phyloP scores from a whole-genome alignment of 2,329 filamentous ascomycete species.

The Plenodomus biglobosus region DNA sequence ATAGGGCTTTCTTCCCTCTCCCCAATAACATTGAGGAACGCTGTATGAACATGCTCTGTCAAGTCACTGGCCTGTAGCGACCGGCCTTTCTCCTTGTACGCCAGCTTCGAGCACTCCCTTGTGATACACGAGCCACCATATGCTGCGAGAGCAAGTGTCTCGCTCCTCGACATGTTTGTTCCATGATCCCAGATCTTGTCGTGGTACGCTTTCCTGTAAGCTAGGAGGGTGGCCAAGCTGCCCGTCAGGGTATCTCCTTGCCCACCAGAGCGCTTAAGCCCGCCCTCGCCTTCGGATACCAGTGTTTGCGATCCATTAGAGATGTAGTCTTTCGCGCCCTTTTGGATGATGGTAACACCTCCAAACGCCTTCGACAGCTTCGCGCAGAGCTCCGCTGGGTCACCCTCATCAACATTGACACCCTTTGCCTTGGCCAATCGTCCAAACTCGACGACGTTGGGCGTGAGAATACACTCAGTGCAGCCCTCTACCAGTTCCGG shows the following conservation, averaged over 20 bases:
- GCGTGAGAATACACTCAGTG: constrained; percentile 81
- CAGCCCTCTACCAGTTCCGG: constrained; percentile 81
- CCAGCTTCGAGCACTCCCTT: constrained; percentile 83
- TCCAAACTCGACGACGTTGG: constrained; percentile 91
- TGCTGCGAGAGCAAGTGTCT: constrained; percentile 72
- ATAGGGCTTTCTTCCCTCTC: constrained; percentile 51
- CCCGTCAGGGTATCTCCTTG: constrained; percentile 96
- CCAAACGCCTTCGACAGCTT: constrained; percentile 75
- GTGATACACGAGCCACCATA: constrained; percentile 88
- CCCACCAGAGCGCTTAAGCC: constrained; percentile 85
- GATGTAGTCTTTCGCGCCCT: constrained; percentile 80
- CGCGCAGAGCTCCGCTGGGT: constrained; percentile 61
- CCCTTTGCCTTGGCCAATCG: constrained; percentile 75
- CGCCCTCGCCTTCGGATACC: constrained; percentile 75
- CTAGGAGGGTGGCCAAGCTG: constrained; percentile 81
- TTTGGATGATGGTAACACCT: constrained; percentile 89
- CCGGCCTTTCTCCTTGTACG: constrained; percentile 81
- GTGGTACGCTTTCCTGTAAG: constrained; percentile 84
- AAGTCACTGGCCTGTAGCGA: constrained; percentile 91
- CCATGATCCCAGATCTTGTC: constrained; percentile 74
- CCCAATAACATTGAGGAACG: constrained; percentile 79
- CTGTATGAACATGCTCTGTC: constrained; percentile 82
- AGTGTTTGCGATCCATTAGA: constrained; percentile 77
- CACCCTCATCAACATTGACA: constrained; percentile 60
- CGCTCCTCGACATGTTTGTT: constrained; percentile 56